These are phyloP conservation scores for Seiridium cupressi DNA, from an alignment of 2,329 filamentous ascomycete genomes.

Conservation along the genomic window DNA sequence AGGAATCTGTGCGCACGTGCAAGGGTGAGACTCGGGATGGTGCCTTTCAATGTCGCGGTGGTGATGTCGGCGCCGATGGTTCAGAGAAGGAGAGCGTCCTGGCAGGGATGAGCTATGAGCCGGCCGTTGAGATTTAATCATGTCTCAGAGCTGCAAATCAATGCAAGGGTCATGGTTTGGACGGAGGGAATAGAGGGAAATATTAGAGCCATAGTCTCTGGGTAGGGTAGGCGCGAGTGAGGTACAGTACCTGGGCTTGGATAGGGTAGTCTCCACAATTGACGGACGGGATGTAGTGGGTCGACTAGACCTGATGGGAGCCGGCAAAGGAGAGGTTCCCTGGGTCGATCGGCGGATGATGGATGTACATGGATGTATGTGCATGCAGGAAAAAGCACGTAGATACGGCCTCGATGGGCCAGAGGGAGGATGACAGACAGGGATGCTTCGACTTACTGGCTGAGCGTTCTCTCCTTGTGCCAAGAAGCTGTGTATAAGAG, in stretches of 20 bases:
- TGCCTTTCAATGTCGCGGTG: background rate
- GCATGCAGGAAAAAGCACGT: slow-evolving; percentile 21
- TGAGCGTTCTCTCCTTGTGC: background rate
- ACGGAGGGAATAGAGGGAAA: background rate
- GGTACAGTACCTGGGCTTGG: background rate
- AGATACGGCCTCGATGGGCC: background rate
- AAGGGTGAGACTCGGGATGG: slow-evolving; percentile 18
- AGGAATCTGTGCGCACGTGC: slow-evolving; percentile 14
- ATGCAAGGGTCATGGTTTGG: slow-evolving; percentile 5
- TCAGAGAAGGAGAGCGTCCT: background rate
- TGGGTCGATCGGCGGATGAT: slow-evolving; percentile 3
- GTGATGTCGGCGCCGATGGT: background rate
- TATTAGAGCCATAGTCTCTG: background rate
- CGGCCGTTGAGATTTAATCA: slow-evolving; percentile 7
- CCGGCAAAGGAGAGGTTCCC: background rate
- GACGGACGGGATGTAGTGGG: slow-evolving; percentile 3
- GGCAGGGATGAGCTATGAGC: slow-evolving; percentile 2
- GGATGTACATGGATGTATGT: slow-evolving; percentile 6
- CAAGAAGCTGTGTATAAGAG: too few relatives aligned
- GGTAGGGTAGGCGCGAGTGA: background rate
- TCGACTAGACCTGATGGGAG: background rate
- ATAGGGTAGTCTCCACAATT: background rate
- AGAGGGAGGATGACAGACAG: slow-evolving; percentile 22
- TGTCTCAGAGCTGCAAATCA: slow-evolving; percentile 6
- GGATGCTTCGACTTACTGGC: slow-evolving; percentile 16